Evolutionary conservation across 306 rosid species (phyloP), one percentile per base, ranked within the genome.

Genomic region (Casuarina equisetifolia): DNA sequence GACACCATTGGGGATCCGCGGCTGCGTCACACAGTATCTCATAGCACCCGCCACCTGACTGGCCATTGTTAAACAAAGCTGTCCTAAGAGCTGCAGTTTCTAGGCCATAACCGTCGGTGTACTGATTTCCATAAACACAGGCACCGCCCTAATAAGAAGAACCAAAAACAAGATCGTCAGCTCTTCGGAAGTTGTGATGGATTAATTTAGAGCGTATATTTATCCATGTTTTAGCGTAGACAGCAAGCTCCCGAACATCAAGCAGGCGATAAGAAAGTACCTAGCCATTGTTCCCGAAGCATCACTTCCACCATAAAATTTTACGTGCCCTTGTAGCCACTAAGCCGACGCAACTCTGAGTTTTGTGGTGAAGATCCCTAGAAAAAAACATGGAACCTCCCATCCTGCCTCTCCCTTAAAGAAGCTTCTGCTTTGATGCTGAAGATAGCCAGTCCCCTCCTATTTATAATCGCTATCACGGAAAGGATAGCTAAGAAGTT

Each of bases 261-360:
- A 40, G 7, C 25, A 19, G 44, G 73, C 44, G 64, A n/a, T 62
- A 39, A 61, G 63, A 25, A 49, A 49, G 16, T 55, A 50, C 62
- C 84, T 79, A 89, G 90, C 91, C 93, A 84, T 89, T 66, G 91
- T 89, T 74, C 87, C 92, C 4, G 89, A 86, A 78, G 90, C 92
- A 84, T 89, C 93, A 78, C 87, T 83, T 85, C 90, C 93, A 32
- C 91, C 91, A 44, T 89, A 89, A 81, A 87, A 89, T 50, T 91
- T 85, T 82, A 84, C 90, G 79, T 82, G 90, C 76, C 90, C 93
- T 80, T 15, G 49, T 12, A 9, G 70, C 93, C 93, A 87, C 38
- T 0, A 55, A 71, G 86, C 86, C 0, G 80, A 76, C 44, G 80
- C 83, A 75, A 77, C 79, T 70, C 70, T 67, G 46, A 80, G 17